phyloP scores from a whole-genome alignment of 176 grass and related monocot genomes.

The Tuctoria greenei region DNA sequence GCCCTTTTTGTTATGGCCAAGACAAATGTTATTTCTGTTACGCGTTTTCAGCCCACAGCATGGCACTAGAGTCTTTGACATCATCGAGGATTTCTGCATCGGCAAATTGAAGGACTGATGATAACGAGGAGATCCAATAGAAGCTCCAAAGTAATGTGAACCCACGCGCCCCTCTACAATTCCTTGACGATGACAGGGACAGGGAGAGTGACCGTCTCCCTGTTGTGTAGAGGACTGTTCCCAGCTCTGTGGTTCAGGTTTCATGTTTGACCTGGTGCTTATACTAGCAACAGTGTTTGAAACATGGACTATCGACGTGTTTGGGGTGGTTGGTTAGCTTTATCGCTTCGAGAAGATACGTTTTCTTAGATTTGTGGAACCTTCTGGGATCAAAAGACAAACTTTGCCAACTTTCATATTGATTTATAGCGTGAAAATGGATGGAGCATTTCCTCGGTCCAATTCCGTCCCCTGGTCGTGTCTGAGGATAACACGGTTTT shows the following conservation, averaged over 20 bases:
- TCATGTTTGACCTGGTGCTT: conserved; percentile 38
- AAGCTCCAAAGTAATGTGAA: conserved; percentile 42
- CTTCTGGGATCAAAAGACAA: conserved; percentile 14
- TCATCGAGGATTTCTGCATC: conserved; percentile 91
- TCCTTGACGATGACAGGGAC: conserved; percentile 28
- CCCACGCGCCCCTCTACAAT: conserved; percentile 6
- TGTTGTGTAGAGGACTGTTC: conserved; percentile 12
- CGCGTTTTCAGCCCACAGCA: conserved; percentile 72
- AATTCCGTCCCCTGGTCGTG: conserved; percentile 24
- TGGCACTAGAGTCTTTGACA: conserved; percentile 80
- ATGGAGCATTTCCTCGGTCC: conserved; percentile 1
- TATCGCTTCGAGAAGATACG: conserved; percentile 20
- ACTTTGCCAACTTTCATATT: background rate
- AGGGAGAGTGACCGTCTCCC: background rate
- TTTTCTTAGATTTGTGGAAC: background rate
- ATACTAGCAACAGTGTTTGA: conserved; percentile 27
- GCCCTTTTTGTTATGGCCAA: background rate
- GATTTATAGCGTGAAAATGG: conserved; percentile 23
- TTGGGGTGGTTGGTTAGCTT: conserved; percentile 17
- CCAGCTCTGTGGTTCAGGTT: conserved; percentile 36
- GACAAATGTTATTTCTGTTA: conserved; percentile 9
- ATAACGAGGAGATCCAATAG: conserved; percentile 6
- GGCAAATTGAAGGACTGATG: conserved; percentile 56
- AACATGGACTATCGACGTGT: conserved; percentile 19
- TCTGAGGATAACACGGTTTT: conserved; percentile 8